Base-by-base conservation (phyloP, 257 asterid genomes). In the Petunia axillaris region DNA sequence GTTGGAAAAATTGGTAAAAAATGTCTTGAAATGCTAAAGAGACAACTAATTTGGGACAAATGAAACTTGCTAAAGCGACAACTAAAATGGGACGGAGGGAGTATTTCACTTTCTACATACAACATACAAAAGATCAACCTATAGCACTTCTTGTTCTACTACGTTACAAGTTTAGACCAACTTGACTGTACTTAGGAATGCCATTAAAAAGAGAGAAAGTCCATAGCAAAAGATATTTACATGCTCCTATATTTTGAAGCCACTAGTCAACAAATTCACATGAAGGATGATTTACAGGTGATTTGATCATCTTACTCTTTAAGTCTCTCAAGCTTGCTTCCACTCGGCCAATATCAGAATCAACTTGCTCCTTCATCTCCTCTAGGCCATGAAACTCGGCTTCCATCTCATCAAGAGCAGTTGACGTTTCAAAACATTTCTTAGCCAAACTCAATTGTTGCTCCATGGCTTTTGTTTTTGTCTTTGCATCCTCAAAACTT, bases 201-300 rank as follows among this genome's bases (percentile, higher is more conserved):
- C 54, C 75, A 67, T 67, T 67, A 7, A 67, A n/a, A 41, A 67
- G 55, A 67, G n/a, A 66, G 48, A 4, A 41, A 67, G 54, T 66
- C 15, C 6, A 41, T 43, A 41, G 15, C 54, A 67, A 67, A 41
- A 41, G 3, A 0, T 54, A 11, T 54, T 54, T 54, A 13, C 59
- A 54, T 13, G 59, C 25, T 54, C 16, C 13, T 48, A 48, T 1
- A 48, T 10, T 48, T 0, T 48, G 53, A 10, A 48, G 25, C 8
- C 11, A 48, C 53, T 48, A 48, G 53, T 10, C 53, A 54, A 16
- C 16, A 54, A 54, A 54, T 54, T 13, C 59, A 13, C 59, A 54
- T 13, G 16, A 54, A 3, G 4, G 11, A 48, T 10, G 5, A 2
- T 54, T 1, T 54, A 11, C 7, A 13, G 4, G 16, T 10, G 59